phyloP scores from a whole-genome alignment of 495 filamentous ascomycete species.

The Chaetomium tenue region DNA sequence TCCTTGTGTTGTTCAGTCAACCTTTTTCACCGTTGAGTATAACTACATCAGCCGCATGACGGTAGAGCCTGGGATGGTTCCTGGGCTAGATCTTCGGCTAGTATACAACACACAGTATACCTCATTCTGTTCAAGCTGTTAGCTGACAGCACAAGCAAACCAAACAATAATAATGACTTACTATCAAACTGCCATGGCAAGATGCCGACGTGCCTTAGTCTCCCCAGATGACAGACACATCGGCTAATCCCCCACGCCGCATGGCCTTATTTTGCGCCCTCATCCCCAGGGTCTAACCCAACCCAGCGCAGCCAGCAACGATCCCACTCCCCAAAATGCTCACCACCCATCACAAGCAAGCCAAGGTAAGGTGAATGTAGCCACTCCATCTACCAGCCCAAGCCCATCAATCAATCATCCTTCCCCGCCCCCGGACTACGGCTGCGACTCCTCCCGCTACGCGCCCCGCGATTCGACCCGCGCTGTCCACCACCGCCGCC shows the following conservation, averaged over 20 bases:
- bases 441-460: constrained; percentile 50
- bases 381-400: constrained; percentile 12
- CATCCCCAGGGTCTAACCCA: not conserved
- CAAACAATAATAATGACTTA: not conserved
- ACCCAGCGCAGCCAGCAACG: not conserved
- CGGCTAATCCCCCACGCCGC: constrained; percentile 4
- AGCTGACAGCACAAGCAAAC: not conserved
- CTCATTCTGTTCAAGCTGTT: not conserved
- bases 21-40: no score
- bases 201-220: constrained; percentile 27
- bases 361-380: no score
- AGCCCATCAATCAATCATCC: constrained; percentile 23
- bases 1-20: no score
- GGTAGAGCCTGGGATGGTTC: no score
- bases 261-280: not conserved
- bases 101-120: no score
- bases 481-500: constrained; percentile 46
- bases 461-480: constrained; percentile 31
- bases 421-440: constrained; percentile 40
- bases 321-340: not conserved
- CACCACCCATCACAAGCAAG: not conserved
- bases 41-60: no score
- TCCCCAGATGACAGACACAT: constrained; percentile 21
- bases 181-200: constrained; percentile 15
- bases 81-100: no score